Percentiles rank a stretch among this genome's conserved stretches.
Conservation (phyloP, 2,329 filamentous ascomycete species). For the Aureobasidium sp. region DNA sequence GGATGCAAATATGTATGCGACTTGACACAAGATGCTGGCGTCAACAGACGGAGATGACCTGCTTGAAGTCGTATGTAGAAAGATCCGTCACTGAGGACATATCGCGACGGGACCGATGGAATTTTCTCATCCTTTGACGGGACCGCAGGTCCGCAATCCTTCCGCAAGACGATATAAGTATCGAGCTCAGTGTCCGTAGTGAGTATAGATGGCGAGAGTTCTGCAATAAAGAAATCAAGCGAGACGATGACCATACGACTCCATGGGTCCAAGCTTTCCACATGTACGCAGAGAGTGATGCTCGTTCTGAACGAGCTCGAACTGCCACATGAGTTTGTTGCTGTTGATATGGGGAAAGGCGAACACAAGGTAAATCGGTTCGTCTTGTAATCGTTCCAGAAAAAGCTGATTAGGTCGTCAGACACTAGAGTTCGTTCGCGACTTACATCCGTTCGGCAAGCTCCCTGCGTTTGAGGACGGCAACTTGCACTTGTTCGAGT, state of each 20-base stretch:
- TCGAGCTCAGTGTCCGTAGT: neutral
- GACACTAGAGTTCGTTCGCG: neutral
- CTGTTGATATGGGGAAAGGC: neutral
- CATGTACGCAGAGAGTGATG: neutral
- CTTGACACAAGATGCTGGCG: neutral
- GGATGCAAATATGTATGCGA: too few relatives aligned
- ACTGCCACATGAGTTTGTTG: neutral
- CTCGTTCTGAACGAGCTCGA: neutral
- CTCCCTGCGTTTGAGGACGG: constrained; percentile 21
- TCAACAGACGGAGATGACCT: neutral
- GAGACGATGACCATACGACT: neutral
- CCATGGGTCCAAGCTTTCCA: neutral
- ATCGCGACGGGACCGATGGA: neutral
- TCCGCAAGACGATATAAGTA: neutral
- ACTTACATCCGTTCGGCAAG: neutral
- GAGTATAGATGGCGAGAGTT: too few relatives aligned
- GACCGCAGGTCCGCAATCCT: neutral
- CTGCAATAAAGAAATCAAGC: neutral
- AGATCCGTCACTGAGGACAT: neutral
- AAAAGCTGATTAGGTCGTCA: neutral
- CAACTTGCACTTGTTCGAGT: constrained; percentile 25
- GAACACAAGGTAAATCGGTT: neutral
- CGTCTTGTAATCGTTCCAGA: neutral
- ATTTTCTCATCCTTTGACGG: neutral
- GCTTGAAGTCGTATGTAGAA: neutral